Base-by-base conservation (phyloP, 306 rosid genomes). In the Quercus bicolor region DNA sequence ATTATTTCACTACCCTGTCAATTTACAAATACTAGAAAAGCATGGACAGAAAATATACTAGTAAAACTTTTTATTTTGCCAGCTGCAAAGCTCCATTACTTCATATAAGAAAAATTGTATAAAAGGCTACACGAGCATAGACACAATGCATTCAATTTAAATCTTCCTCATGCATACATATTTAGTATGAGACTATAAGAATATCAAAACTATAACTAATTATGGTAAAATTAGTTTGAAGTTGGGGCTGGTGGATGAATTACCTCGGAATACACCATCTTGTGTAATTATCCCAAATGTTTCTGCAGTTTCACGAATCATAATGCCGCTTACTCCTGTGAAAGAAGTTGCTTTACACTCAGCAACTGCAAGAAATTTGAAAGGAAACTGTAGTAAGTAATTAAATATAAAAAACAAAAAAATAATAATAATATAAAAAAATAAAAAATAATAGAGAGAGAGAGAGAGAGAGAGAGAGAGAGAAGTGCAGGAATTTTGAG, bases 281-380 rank as follows among this genome's bases (percentile, higher is more conserved):
- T 86, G 84, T 5, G 96, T 90, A 59, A 95, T 72, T 52, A 95
- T 84, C 75, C 96, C 98, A 79, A 93, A 93, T 3, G 91, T 82
- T 87, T 95, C 97, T 14, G 93, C 87, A 48, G 96, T 95, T 86
- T 95, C 98, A 76, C 92, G 87, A 76, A 93, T 91, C 91, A 95
- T 84, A 75, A 93, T 86, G 45, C 99, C 98, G 31, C 85, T 66
- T 69, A 78, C 86, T 77, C 96, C 91, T 59, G 86, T 82, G 73
- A 83, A 83, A 83, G 91, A 76, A 75, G 78, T 79, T 77, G 84
- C 75, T 74, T 89, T 90, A 81, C 98, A 91, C 78, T 88, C 91
- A 62, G 74, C 97, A 83, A 95, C 98, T 95, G 91, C 86, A 66
- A 80, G 52, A 56, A 73, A 15, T 85, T 69, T 65, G 53, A 53